Evolutionary conservation across 257 asterid species (phyloP).

Genomic region (Plantago major): DNA sequence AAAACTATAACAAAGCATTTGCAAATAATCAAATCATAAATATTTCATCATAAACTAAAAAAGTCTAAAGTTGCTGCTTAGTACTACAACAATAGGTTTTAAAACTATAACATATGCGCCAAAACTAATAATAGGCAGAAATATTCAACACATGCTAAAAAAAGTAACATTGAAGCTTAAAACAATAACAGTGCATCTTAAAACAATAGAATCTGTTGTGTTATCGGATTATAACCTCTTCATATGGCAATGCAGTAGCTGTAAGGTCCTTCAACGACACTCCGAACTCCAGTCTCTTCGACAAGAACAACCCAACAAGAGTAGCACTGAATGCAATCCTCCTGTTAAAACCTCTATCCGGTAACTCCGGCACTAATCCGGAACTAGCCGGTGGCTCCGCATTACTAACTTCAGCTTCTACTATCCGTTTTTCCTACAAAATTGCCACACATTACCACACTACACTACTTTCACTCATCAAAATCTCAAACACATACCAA

Average conservation of each 20-base stretch:
- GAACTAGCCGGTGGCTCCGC: conserved; percentile 37
- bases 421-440: conserved; percentile 44
- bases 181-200: too few species aligned
- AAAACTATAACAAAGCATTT: too few species aligned
- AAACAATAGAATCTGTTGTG: not conserved
- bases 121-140: too few species aligned
- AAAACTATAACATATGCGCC: too few species aligned
- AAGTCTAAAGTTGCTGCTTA: too few species aligned
- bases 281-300: conserved; percentile 68
- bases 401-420: conserved; percentile 30
- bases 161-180: too few species aligned
- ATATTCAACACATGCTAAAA: too few species aligned
- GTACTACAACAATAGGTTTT: too few species aligned
- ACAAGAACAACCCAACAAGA: conserved; percentile 60
- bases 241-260: conserved; percentile 77
- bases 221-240: conserved; percentile 51
- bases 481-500: too few species aligned
- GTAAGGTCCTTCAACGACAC: conserved; percentile 82
- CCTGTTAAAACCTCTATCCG: conserved; percentile 58
- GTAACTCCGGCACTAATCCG: conserved; percentile 51
- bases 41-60: too few species aligned
- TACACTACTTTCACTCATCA: too few species aligned
- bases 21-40: too few species aligned
- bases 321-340: conserved; percentile 60
- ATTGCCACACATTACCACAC: not conserved